Evolutionary conservation across 345 rosid genomes (phyloP), one percentile per base, ranked within the genome.

Genomic region (Pistacia vera): DNA sequence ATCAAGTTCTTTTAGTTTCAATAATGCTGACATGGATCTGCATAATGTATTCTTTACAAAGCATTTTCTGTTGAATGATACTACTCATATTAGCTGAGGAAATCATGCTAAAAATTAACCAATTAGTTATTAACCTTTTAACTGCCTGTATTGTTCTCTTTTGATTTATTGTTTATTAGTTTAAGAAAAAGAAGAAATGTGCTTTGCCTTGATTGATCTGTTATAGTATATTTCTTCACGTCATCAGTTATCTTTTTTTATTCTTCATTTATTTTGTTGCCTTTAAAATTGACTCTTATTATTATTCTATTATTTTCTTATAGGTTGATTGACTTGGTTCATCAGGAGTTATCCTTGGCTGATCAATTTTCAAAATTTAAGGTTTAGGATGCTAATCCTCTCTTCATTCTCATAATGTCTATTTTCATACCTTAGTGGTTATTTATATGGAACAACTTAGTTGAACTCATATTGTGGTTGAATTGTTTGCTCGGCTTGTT

Each of bases 271-370:
- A 44, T 72, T 16, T 49, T 33, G 44, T 60, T 72, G 46, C 17
- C 44, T 68, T 60, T 48, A 57, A 16, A 13, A 66, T 74, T 63
- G n/a, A 13, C 30, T 16, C 56, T 20, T 11, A 13, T 38, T 55
- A 20, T 56, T 70, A 70, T 49, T 63, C 18, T 73, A 3, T 14
- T 25, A 13, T 74, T 82, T 67, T 66, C 79, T 77, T 78, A 62
- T 77, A 96, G 99, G 90, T 87, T 96, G 88, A 75, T 90, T 82
- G 99, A 96, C 86, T 75, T 91, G 89, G 91, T 90, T 64, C 99
- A 90, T 84, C 98, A 89, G 75, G 99, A 93, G 72, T 80, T 92
- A 86, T 88, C 92, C 69, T 84, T 96, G 87, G 97, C 97, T 55
- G 86, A 96, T 88, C 97, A 90, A 2, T 92, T 96, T 85, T 88